Conservation (phyloP, 306 rosid genomes). For the Citrullus mucosospermus region DNA sequence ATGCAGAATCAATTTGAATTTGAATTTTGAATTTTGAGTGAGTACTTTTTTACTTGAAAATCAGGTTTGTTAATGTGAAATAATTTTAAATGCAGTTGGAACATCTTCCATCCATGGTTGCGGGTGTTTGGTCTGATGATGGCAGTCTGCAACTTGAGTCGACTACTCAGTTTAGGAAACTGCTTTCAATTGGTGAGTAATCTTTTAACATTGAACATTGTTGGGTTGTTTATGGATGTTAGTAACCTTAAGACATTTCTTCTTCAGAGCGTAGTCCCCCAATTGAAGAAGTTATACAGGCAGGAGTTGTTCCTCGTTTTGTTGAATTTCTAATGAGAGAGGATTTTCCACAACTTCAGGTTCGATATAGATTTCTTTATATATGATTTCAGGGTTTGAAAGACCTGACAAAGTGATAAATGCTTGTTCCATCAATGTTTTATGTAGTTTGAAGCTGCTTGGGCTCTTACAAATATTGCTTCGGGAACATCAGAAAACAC, state of each 20-base stretch:
- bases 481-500: conserved; percentile 95
- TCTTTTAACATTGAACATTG: not conserved
- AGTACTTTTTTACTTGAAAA: not conserved
- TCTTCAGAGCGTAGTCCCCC: conserved; percentile 83
- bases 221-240: not conserved
- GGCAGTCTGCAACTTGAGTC: conserved; percentile 67
- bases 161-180: conserved; percentile 88
- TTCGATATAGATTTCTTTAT: conserved; percentile 7
- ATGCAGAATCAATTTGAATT: not conserved
- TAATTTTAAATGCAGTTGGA: conserved; percentile 54
- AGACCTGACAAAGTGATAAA: not conserved
- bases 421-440: not conserved
- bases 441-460: conserved; percentile 91
- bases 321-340: conserved; percentile 76
- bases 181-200: conserved; percentile 79
- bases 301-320: conserved; percentile 89
- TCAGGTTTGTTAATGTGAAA: not conserved
- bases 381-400: not conserved
- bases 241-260: not conserved
- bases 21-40: not conserved
- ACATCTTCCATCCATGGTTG: conserved; percentile 83
- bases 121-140: conserved; percentile 82
- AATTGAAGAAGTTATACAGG: conserved; percentile 82
- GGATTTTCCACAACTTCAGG: conserved; percentile 85
- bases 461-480: conserved; percentile 96